Evolutionary conservation across 208 protist species (phyloP), one percentile per base, ranked within the genome.

Genomic region (Phytomonas francai): DNA sequence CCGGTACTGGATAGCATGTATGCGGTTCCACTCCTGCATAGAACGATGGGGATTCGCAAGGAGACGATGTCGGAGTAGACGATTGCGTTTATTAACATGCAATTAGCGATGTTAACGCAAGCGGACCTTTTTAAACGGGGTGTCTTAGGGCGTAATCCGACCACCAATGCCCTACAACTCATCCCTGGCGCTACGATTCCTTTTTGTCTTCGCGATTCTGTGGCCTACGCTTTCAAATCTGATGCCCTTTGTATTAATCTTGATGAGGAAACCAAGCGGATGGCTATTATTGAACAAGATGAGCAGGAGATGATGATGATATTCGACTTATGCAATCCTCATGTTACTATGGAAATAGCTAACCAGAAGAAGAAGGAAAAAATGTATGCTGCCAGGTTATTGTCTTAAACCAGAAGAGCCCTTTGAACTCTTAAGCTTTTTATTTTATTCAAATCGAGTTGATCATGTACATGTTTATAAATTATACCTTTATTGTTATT

Each of bases 11-110:
- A 83, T 32, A 65, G 69, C 65, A 74, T 76, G 28, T 83, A 83
- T 25, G 76, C 76, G 25, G 73, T 77, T 42, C 85, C 88, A 45
- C 81, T 94, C 59, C 78, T 67, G 81, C 72, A 88, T n/a, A 80
- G 80, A 25, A 74, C 77, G 12, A 70, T 77, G n/a, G 76, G 71
- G 0, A 85, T 94, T 64, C 83, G 85, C 39, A 63, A 70, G 3
- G 88, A 94, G 60, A 91, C 83, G 39, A 76, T 86, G 68, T 74
- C 60, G 19, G 88, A 94, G 68, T 80, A 94, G 72, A 76, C 83
- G 42, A 89, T 91, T 31, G 69, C 67, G 6, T 88, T 77, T 63
- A 64, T 59, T 1, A 81, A 83, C 27, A 32, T 91, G 22, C 31
- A 68, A 49, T 66, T 91, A 11, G 88, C 79, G 29, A 68, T 79